A percentile compares a stretch with the other conserved stretches of the same genome.
Evolutionary conservation across 345 rosid species (phyloP).

Genomic region (Salix suchowensis): DNA sequence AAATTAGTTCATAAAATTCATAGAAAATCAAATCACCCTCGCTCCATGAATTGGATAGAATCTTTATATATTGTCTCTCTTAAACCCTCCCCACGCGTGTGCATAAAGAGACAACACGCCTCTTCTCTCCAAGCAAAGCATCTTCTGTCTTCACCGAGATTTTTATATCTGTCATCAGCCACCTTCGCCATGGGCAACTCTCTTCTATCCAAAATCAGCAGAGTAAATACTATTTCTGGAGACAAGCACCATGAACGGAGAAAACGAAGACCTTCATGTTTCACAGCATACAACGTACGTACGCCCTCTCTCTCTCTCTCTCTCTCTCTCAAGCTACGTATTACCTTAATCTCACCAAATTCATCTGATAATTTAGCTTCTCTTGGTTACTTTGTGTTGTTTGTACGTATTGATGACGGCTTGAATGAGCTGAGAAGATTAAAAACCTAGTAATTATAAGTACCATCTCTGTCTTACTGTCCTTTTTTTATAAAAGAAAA

Average conservation of each 20-base stretch:
- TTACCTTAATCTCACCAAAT: too few species aligned
- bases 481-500: too few species aligned
- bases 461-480: too few species aligned
- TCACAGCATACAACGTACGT: background rate
- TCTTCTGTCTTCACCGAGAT: background rate
- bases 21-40: background rate
- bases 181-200: background rate
- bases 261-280: background rate
- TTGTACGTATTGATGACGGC: too few species aligned
- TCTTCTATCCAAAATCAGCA: background rate
- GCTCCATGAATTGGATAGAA: background rate
- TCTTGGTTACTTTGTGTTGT: too few species aligned
- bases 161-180: too few species aligned
- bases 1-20: background rate
- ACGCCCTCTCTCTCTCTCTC: too few species aligned
- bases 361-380: too few species aligned
- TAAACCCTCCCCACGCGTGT: background rate
- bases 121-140: background rate
- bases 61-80: background rate
- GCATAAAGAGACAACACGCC: too few species aligned
- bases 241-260: background rate
- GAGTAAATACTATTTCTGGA: background rate
- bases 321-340: too few species aligned
- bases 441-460: too few species aligned
- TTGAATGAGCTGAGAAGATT: too few species aligned